Evolutionary conservation across 331 rosid genomes (phyloP), one percentile per base, ranked within the genome.

Genomic region (Dryas integrifolia): DNA sequence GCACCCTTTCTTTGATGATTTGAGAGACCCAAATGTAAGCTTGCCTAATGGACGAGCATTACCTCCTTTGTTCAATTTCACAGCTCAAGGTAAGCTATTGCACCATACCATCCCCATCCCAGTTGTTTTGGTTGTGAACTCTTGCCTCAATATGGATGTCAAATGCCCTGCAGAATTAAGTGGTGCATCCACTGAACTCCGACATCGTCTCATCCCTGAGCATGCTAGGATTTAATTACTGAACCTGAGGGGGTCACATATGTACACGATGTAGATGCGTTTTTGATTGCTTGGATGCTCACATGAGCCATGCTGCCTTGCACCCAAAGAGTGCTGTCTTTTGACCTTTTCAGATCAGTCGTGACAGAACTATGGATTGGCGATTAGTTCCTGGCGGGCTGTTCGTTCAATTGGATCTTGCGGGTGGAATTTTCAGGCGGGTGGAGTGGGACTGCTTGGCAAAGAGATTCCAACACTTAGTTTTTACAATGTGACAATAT

Each of bases 131-230:
- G 15, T 45, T 68, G 16, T 35, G n/a, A 10, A 3, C 6, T 69
- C 21, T 30, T 65, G 12, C 53, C 13, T 58, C 30, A 21, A 41
- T 0, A 8, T 59, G 81, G 45, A 87, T 70, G 61, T 40, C 0
- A 15, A 55, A 53, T 38, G 6, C 49, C 30, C 26, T 77, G 88
- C 92, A 95, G 99, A 95, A 78, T 83, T 95, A 78, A 85, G 96
- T 6, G 96, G 83, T 6, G 88, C 86, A 51, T 67, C 97, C 1
- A 83, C 87, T 6, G 97, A 95, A 73, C 86, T 95, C 84, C 93
- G 90, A 39, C 86, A 82, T 4, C 96, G 97, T 16, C 93, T 95
- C 75, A 92, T 95, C 80, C 97, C 97, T 0, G 93, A 88, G 81
- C 97, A 95, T 63, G 88, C 81, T 35, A 84, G 84, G 79, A 77